A percentile compares a stretch with the other conserved stretches of the same genome.
Conservation (phyloP, 495 filamentous ascomycete genomes). For the Pseudoneurospora amorphoporcata region DNA sequence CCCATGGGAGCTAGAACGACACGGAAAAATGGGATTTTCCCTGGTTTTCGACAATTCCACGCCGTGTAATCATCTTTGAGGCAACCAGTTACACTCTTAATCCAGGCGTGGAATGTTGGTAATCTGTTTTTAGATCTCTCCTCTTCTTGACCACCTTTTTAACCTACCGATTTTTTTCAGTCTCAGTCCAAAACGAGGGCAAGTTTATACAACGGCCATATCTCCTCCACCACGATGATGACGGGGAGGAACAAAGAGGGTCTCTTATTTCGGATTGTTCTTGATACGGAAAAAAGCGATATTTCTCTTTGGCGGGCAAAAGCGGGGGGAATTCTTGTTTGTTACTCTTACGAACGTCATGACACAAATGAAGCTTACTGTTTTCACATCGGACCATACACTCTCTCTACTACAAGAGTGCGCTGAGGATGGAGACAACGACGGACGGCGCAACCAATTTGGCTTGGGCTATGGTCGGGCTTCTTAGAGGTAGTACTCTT, state of each 20-base stretch:
- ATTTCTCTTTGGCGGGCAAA: not conserved
- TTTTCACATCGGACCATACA: not conserved
- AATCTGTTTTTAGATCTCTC: not conserved
- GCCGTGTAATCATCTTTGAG: not conserved
- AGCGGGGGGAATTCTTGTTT: not conserved
- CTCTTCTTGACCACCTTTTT: not conserved
- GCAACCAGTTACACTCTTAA: not conserved
- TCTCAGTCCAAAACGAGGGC: not conserved
- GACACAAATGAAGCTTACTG: not conserved
- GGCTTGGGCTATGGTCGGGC: not conserved
- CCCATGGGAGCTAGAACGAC: not conserved
- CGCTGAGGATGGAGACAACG: not conserved
- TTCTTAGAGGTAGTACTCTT: not conserved
- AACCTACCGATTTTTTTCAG: not conserved
- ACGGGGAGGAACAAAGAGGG: not conserved
- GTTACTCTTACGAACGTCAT: constrained; percentile 1
- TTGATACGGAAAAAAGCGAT: not conserved
- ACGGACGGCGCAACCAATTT: not conserved
- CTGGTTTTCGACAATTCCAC: not conserved
- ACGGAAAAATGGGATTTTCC: not conserved
- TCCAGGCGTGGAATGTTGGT: not conserved
- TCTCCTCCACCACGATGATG: not conserved
- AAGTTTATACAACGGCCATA: not conserved
- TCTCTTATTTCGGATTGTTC: not conserved
- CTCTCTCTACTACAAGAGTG: not conserved